Evolutionary conservation across 129 eudicot genomes (phyloP).

Genomic region (Ambrosia trifida): DNA sequence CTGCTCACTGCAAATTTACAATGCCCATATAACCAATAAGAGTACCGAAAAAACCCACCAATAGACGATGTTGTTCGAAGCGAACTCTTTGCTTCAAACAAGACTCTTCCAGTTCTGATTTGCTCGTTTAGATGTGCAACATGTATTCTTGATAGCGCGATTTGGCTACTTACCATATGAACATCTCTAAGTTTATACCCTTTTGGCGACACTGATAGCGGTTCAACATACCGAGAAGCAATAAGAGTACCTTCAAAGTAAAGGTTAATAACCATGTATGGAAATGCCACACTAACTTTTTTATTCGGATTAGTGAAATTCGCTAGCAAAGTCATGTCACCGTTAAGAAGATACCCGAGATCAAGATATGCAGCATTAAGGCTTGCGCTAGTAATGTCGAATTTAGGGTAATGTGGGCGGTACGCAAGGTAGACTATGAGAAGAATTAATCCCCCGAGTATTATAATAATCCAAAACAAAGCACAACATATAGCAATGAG

Average conservation of each 20-base stretch:
- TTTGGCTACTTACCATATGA: conserved; percentile 73
- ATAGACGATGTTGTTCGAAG: conserved; percentile 60
- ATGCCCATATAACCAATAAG: conserved; percentile 70
- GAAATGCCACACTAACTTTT: conserved; percentile 67
- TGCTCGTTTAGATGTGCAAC: conserved; percentile 51
- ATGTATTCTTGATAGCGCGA: conserved; percentile 46
- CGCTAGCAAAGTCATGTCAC: conserved; percentile 67
- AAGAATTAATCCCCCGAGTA: conserved; percentile 71
- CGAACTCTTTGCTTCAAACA: conserved; percentile 51
- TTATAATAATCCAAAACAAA: conserved; percentile 77
- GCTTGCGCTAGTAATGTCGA: conserved; percentile 63
- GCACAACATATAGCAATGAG: conserved; percentile 63
- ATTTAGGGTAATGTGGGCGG: conserved; percentile 75
- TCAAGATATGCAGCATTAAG: conserved; percentile 91
- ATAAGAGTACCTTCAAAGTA: conserved; percentile 50
- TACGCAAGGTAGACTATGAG: conserved; percentile 64
- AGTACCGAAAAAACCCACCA: conserved; percentile 66
- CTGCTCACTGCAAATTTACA: conserved; percentile 58
- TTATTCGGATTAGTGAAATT: conserved; percentile 91
- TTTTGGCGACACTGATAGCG: conserved; percentile 46
- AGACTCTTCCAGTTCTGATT: conserved; percentile 47
- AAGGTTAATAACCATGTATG: conserved; percentile 53
- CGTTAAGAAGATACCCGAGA: conserved; percentile 78
- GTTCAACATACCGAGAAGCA: conserved; percentile 63
- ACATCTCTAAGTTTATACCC: conserved; percentile 49